These are phyloP conservation scores for Syncephalastrum monosporum DNA, from an alignment of 371 early-diverging fungal genomes.

Conservation along the genomic window DNA sequence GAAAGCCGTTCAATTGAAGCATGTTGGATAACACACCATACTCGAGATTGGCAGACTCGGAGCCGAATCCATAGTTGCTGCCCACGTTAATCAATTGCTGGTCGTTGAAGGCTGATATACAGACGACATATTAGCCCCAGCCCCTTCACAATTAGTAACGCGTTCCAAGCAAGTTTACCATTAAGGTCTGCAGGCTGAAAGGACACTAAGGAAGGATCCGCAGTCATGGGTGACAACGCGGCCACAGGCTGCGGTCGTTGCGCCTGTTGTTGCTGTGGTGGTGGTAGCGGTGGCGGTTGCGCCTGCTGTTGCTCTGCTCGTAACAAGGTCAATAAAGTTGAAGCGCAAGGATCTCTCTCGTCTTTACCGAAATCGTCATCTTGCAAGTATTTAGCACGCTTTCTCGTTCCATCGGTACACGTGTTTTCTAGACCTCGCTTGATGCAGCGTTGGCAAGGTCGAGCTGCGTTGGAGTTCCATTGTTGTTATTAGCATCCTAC, in stretches of 20 bases:
- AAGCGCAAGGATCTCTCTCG: neutral
- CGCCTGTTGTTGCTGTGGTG: slow-evolving; percentile 37
- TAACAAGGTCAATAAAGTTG: slow-evolving; percentile 3
- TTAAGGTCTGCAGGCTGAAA: slow-evolving; percentile 24
- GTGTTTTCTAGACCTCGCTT: slow-evolving; percentile 34
- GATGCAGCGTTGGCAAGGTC: slow-evolving; percentile 39
- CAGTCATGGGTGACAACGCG: neutral
- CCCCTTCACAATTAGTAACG: too few relatives aligned
- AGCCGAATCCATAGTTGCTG: slow-evolving; percentile 69
- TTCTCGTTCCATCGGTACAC: slow-evolving; percentile 33
- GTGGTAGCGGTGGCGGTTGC: neutral
- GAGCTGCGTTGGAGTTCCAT: slow-evolving; percentile 18
- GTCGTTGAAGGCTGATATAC: slow-evolving; percentile 12
- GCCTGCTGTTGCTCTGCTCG: slow-evolving; percentile 8
- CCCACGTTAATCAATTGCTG: slow-evolving; percentile 27
- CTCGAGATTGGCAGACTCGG: slow-evolving; percentile 81
- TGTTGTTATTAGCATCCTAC: neutral
- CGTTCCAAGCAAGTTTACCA: neutral
- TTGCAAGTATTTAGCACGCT: slow-evolving; percentile 76
- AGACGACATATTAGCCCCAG: neutral
- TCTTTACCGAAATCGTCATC: slow-evolving; percentile 33
- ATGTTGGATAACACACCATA: slow-evolving; percentile 83
- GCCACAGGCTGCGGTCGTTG: slow-evolving; percentile 25
- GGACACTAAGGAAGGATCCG: too few relatives aligned
- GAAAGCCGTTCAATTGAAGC: slow-evolving; percentile 41